A percentile compares a stretch with the other conserved stretches of the same genome.
Conservation (phyloP, 257 asterid genomes). For the Osmanthus fragrans region DNA sequence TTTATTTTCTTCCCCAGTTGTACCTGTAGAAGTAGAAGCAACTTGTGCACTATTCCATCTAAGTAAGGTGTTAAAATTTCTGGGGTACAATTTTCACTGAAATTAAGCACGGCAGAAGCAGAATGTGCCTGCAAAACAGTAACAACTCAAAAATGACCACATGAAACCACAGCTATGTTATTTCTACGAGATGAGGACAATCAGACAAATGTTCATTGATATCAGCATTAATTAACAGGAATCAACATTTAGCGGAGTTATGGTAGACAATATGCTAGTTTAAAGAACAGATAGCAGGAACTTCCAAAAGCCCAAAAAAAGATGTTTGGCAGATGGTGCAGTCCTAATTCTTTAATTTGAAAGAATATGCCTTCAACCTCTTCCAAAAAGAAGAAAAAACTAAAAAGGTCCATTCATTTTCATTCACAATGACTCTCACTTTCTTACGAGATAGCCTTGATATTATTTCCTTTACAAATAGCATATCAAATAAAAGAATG, state of each 20-base stretch:
- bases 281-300: neutral
- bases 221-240: neutral
- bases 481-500: neutral
- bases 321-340: neutral
- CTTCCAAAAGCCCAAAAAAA: neutral
- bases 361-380: neutral
- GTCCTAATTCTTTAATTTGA: neutral
- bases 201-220: neutral
- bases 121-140: constrained; percentile 80
- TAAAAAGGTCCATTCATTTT: neutral
- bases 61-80: constrained; percentile 81
- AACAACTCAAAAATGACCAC: constrained; percentile 8
- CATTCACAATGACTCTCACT: neutral
- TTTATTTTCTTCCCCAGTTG: constrained; percentile 13
- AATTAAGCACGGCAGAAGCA: constrained; percentile 92
- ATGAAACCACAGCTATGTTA: neutral
- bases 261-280: neutral
- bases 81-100: constrained; percentile 91
- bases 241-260: neutral
- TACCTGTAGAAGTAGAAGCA: constrained; percentile 86
- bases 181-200: constrained; percentile 13
- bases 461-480: neutral
- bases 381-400: neutral
- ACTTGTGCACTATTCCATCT: constrained; percentile 81
- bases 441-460: neutral